phyloP scores from a whole-genome alignment of 2,329 filamentous ascomycete species.

The Talaromyces sp. region DNA sequence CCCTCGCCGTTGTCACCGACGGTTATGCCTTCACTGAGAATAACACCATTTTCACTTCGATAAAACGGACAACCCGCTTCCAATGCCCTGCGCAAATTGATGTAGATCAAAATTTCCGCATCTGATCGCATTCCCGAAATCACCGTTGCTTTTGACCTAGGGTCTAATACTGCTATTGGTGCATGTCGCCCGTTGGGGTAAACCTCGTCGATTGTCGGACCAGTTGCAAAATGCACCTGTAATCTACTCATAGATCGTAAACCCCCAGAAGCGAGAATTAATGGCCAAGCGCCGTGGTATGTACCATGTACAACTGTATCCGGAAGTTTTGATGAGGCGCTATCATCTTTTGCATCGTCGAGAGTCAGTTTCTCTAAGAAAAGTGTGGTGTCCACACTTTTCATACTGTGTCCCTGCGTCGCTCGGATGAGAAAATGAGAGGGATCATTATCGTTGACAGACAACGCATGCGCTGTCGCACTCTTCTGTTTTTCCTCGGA shows the following conservation, averaged over 20 bases:
- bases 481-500: conserved; percentile 28
- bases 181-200: conserved; percentile 22
- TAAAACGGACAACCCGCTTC: conserved; percentile 64
- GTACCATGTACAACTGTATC: conserved; percentile 77
- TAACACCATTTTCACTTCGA: conserved; percentile 71
- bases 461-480: conserved; percentile 32
- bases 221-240: conserved; percentile 84
- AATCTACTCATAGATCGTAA: conserved; percentile 75
- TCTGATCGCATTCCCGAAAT: conserved; percentile 76
- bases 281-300: conserved; percentile 71
- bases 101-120: conserved; percentile 71
- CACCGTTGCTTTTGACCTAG: conserved; percentile 40
- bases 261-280: conserved; percentile 71
- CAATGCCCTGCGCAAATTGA: conserved; percentile 66
- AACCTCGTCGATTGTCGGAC: conserved; percentile 51
- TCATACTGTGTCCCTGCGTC: conserved; percentile 89
- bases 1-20: conserved; percentile 42
- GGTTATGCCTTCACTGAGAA: conserved; percentile 53
- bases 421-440: conserved; percentile 81
- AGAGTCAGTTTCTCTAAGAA: conserved; percentile 65
- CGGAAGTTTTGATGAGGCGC: conserved; percentile 45
- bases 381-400: conserved; percentile 61
- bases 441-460: conserved; percentile 46
- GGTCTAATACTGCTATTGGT: conserved; percentile 19
- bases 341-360: background rate